These are phyloP conservation scores for Oxyria digyna DNA, from an alignment of 148 eudicot genomes.

Conservation along the genomic window DNA sequence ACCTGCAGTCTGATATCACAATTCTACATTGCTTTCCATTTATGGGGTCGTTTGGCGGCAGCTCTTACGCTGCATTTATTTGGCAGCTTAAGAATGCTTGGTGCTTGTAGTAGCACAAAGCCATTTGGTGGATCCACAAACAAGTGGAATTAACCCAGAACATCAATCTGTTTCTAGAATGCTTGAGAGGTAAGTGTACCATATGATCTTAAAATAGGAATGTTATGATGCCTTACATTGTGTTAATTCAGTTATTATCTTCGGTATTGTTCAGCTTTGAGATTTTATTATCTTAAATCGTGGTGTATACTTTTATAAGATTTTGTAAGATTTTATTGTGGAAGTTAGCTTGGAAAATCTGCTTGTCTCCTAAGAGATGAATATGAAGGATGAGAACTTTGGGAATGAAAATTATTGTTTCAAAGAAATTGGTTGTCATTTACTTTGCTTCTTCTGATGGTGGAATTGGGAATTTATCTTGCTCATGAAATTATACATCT, in stretches of 20 bases:
- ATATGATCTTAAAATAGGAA: not conserved
- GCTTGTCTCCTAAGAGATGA: not conserved
- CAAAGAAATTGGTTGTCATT: too few relatives aligned
- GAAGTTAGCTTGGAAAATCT: not conserved
- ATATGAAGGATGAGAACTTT: not conserved
- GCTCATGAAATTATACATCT: too few relatives aligned
- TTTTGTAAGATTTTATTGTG: not conserved
- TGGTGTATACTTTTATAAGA: not conserved
- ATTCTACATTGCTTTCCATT: not conserved
- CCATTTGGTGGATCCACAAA: conserved; percentile 3
- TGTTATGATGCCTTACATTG: not conserved
- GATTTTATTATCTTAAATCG: not conserved
- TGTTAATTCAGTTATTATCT: not conserved
- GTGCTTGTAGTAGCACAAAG: conserved; percentile 1
- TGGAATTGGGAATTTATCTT: too few relatives aligned
- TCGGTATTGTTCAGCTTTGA: not conserved
- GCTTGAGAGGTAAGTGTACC: conserved; percentile 5
- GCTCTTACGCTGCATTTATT: conserved; percentile 3
- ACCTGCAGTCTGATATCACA: conserved; percentile 24
- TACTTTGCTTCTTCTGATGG: too few relatives aligned
- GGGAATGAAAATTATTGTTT: not conserved
- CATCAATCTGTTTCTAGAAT: not conserved
- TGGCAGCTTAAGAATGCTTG: not conserved
- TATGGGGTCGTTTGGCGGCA: not conserved
- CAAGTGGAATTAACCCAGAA: not conserved